Conservation (phyloP, 257 asterid genomes). For the Solanum commersonii region DNA sequence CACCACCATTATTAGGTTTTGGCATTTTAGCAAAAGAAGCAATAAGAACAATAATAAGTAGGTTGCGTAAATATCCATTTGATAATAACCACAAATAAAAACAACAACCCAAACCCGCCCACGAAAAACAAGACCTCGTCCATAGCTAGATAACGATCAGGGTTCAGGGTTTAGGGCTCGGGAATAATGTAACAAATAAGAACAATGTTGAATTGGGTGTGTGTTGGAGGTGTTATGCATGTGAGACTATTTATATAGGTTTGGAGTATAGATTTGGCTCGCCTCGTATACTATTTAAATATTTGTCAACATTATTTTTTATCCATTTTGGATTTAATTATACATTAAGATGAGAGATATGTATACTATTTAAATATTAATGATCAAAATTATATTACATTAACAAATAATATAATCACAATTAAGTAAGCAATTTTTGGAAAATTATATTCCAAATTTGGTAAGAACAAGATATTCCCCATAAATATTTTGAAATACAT, state of each 20-base stretch:
- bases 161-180: neutral
- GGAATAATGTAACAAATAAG: neutral
- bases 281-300: neutral
- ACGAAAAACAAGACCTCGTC: neutral
- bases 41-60: neutral
- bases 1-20: neutral
- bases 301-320: too few relatives aligned
- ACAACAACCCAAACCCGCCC: neutral
- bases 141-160: neutral
- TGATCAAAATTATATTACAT: too few relatives aligned
- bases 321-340: too few relatives aligned
- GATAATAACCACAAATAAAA: neutral
- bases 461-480: neutral
- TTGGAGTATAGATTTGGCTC: neutral
- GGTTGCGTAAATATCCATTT: neutral
- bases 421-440: neutral
- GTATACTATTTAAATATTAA: neutral
- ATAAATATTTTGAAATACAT: rapidly evolving
- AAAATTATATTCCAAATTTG: neutral
- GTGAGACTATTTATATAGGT: neutral
- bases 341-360: too few relatives aligned
- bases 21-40: neutral
- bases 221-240: neutral
- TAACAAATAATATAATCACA: neutral
- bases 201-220: neutral